Evolutionary conservation across 129 eudicot species (phyloP).

Genomic region (Arctium lappa): DNA sequence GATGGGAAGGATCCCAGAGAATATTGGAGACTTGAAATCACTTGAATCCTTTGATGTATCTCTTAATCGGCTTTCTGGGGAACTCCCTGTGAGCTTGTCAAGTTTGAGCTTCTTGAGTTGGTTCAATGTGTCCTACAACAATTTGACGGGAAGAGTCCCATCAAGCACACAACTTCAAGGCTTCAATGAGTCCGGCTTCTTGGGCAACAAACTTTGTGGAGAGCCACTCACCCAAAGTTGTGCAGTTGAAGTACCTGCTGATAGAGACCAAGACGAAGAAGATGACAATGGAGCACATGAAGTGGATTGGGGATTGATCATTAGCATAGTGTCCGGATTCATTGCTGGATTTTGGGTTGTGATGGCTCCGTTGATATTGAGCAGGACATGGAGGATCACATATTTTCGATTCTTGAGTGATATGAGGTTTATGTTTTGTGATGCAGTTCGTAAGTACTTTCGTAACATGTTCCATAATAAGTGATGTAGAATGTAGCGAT

Average conservation of each 20-base stretch:
- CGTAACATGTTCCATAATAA: neutral
- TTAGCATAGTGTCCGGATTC: neutral
- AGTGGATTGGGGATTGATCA: constrained; percentile 6
- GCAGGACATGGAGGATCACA: constrained; percentile 1
- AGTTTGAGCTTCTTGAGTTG: constrained; percentile 10
- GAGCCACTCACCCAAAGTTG: constrained; percentile 7
- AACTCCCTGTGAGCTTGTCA: constrained; percentile 22
- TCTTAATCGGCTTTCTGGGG: constrained; percentile 17
- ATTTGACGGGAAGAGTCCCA: constrained; percentile 31
- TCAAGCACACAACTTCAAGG: constrained; percentile 31
- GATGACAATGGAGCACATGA: neutral
- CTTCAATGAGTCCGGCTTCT: constrained; percentile 24
- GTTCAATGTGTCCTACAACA: constrained; percentile 33
- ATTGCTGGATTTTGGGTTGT: neutral
- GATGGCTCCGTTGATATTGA: neutral
- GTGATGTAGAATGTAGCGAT: neutral
- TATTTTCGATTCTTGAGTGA: neutral
- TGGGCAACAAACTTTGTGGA: constrained; percentile 33
- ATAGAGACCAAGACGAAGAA: neutral
- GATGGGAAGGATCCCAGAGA: constrained; percentile 26
- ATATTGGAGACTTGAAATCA: constrained; percentile 20
- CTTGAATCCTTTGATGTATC: constrained; percentile 33
- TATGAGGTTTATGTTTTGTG: neutral
- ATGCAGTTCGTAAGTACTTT: neutral
- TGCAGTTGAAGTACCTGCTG: neutral